Percentiles rank a stretch among this genome's conserved stretches.
Evolutionary conservation across 1,139 yeast genomes (phyloP).

Genomic region (Eremothecium gossypii): DNA sequence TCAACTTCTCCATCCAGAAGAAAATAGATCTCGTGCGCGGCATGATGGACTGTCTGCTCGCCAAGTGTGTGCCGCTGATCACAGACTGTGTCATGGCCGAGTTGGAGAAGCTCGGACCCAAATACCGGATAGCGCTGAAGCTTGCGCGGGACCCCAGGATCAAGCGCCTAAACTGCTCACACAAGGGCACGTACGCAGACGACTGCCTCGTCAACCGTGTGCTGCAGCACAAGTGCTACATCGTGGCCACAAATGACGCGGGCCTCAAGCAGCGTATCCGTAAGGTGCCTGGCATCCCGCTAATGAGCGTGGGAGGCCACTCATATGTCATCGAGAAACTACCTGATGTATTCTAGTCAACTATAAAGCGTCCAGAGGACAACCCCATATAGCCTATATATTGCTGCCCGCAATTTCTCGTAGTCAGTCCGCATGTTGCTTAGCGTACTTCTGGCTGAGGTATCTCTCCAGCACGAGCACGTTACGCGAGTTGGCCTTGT

Average conservation of each 20-base stretch:
- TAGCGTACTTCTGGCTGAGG: conserved; percentile 35
- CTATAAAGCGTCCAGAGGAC: too few relatives aligned
- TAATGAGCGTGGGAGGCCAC: conserved; percentile 93
- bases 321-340: conserved; percentile 86
- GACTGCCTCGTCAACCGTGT: conserved; percentile 91
- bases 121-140: conserved; percentile 82
- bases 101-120: conserved; percentile 89
- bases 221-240: conserved; percentile 90
- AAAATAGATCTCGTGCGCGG: conserved; percentile 89
- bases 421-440: not conserved
- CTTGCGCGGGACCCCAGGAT: conserved; percentile 92
- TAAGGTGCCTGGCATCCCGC: conserved; percentile 94
- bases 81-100: conserved; percentile 99
- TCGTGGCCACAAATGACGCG: conserved; percentile 98
- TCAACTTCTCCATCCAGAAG: conserved; percentile 91
- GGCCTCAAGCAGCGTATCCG: conserved; percentile 88
- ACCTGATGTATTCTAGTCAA: conserved; percentile 72
- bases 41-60: conserved; percentile 90
- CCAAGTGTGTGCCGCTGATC: conserved; percentile 89
- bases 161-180: conserved; percentile 77
- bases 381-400: not conserved
- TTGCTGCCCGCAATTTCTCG: not conserved
- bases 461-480: conserved; percentile 53
- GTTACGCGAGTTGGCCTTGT: conserved; percentile 69
- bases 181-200: conserved; percentile 96